Evolutionary conservation across 2,329 filamentous ascomycete genomes (phyloP), one percentile per base, ranked within the genome.

Genomic region (Cladosporium sp.): DNA sequence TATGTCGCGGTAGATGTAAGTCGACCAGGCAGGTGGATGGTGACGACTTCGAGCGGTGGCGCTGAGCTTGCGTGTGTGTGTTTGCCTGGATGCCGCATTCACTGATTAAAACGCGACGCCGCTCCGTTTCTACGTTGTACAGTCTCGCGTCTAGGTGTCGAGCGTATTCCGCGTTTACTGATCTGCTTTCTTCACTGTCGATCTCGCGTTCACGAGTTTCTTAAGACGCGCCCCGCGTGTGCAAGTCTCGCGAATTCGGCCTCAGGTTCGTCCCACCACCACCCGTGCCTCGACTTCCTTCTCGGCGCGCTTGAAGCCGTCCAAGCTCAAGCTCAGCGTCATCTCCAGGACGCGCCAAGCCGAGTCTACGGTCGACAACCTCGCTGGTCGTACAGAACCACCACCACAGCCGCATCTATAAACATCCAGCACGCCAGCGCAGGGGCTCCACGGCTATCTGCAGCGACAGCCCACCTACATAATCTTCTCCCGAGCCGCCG

Each of bases 31-130:
- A 43, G 48, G 31, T 14, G 32, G n/a, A 31, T 43, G 48, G 37
- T 50, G 48, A 50, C 48, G 40, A 43, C 13, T 11, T 37, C 31
- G 28, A 50, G 9, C 9, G 13, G 48, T 50, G 48, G 48, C 48
- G 46, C 49, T 40, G 41, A 46, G 56, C 51, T 56, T 56, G 54
- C 55, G 54, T 42, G 52, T 52, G 50, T 44, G 41, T 43, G 56
- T 51, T 52, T 58, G 56, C 56, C 56, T 57, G 41, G 34, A 34
- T 18, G 50, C 43, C 41, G 41, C 42, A 31, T 19, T 42, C 46
- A 38, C 33, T 2, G 49, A 46, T 49, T 34, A 19, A 41, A 11
- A 5, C 22, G 22, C 22, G 22, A 28, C 7, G 22, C 22, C 5
- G 22, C 22, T 34, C 7, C 38, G 35, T 14, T 35, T 49, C 28